Evolutionary conservation across 345 rosid genomes (phyloP), one percentile per base, ranked within the genome.

Genomic region (Euclidium syriacum): DNA sequence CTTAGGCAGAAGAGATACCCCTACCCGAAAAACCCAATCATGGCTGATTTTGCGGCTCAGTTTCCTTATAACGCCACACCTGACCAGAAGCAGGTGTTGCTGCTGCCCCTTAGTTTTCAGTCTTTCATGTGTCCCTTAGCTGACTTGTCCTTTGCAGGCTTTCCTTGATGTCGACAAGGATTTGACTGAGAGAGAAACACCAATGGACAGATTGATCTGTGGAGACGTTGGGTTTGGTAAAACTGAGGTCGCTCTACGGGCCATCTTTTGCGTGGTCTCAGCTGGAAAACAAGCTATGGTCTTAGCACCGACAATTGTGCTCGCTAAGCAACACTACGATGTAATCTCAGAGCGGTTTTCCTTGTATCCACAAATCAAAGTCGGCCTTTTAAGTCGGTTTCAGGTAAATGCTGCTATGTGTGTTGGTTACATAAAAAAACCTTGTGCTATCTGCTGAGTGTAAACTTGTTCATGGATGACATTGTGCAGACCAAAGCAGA

Each of bases 161-260:
- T 92, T 92, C 77, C 74, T 67, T 58, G 96, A 92, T 66, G 98
- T 89, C 50, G 94, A 85, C 65, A 86, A 72, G 83, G 98, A 92
- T 72, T 78, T 92, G 77, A 92, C 87, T 2, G 86, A 89, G 85
- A 75, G 85, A 75, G 84, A 82, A 76, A 85, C 98, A 72, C 98
- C 98, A 59, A 92, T 87, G 98, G 98, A 92, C 72, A 76, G 98
- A 44, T 68, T 92, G 66, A 92, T 92, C 47, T 92, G 94, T 54
- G 96, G 98, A 61, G 98, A 89, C 78, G 96, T 89, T 78, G 98
- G 98, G 34, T 92, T 92, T 82, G 98, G 98, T 49, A 92, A 92
- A 78, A 89, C 98, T 29, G 96, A 92, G 77, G 98, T 89, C 72
- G 98, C 95, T 58, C 67, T 92, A 35, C 92, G 98, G 52, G 98